Percentiles rank a stretch among this genome's conserved stretches.
Evolutionary conservation across 306 rosid genomes (phyloP).

Genomic region (Quercus robur): DNA sequence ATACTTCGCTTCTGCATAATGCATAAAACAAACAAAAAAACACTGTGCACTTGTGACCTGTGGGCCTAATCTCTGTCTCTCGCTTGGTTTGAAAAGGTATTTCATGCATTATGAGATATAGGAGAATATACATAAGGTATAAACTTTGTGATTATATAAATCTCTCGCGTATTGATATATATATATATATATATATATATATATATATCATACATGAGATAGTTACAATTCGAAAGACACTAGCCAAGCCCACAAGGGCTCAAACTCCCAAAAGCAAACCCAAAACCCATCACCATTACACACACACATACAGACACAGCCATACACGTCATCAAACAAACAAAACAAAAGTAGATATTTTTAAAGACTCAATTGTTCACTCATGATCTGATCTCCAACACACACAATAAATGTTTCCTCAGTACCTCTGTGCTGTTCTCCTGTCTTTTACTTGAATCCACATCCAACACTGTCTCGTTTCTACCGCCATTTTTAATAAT

Average conservation of each 20-base stretch:
- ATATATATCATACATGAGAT: no score
- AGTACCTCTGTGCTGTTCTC: neutral
- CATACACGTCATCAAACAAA: neutral
- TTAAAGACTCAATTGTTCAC: neutral
- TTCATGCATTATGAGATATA: no score
- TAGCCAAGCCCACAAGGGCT: no score
- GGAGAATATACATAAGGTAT: no score
- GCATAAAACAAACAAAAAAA: neutral
- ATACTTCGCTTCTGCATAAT: neutral
- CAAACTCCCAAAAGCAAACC: no score
- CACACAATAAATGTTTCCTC: neutral
- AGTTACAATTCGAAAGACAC: no score
- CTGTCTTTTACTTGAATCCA: slow-evolving; percentile 9
- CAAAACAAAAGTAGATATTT: neutral
- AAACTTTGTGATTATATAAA: no score
- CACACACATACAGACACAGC: no score
- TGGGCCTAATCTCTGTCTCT: neutral
- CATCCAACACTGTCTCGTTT: slow-evolving; percentile 41
- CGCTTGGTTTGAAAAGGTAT: no score
- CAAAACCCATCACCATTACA: no score
- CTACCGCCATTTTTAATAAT: slow-evolving; percentile 54
- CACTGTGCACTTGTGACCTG: neutral
- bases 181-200: no score
- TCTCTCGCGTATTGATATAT: no score
- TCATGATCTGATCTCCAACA: neutral